A percentile compares a stretch with the other conserved stretches of the same genome.
Evolutionary conservation across 2,329 filamentous ascomycete genomes (phyloP).

Genomic region (Akanthomyces muscarius): DNA sequence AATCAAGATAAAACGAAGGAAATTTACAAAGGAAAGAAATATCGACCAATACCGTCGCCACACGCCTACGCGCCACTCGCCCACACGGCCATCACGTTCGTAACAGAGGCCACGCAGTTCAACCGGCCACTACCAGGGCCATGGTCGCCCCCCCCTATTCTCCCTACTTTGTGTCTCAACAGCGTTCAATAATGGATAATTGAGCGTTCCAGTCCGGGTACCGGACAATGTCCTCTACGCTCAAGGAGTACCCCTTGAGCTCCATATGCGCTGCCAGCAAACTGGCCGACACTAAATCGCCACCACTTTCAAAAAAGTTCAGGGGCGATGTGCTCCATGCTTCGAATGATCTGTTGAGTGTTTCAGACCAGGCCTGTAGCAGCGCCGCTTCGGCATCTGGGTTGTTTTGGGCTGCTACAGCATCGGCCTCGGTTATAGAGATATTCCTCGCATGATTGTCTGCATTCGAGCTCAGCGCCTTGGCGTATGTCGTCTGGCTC

Average conservation of each 20-base stretch:
- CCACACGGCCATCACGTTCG: too few relatives aligned
- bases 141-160: too few relatives aligned
- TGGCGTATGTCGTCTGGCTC: background rate
- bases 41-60: too few relatives aligned
- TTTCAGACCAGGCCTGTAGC: background rate
- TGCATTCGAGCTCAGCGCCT: background rate
- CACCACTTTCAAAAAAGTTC: constrained; percentile 2
- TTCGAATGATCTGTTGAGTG: background rate
- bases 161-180: background rate
- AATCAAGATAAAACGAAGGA: too few relatives aligned
- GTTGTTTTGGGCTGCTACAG: background rate
- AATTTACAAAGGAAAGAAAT: too few relatives aligned
- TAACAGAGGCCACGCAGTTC: too few relatives aligned
- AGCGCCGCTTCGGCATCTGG: background rate
- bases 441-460: background rate
- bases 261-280: constrained; percentile 2
- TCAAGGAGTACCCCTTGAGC: background rate
- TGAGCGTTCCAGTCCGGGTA: background rate
- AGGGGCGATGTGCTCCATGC: background rate
- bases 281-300: background rate
- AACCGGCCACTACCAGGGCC: too few relatives aligned
- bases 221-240: background rate
- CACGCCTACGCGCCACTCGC: too few relatives aligned
- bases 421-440: background rate
- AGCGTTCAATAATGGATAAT: background rate